Percentiles rank a stretch among this genome's conserved stretches.
These are phyloP conservation scores for Geotrichum citri-aurantii DNA, from an alignment of 1,139 yeast species.

Conservation along the genomic window DNA sequence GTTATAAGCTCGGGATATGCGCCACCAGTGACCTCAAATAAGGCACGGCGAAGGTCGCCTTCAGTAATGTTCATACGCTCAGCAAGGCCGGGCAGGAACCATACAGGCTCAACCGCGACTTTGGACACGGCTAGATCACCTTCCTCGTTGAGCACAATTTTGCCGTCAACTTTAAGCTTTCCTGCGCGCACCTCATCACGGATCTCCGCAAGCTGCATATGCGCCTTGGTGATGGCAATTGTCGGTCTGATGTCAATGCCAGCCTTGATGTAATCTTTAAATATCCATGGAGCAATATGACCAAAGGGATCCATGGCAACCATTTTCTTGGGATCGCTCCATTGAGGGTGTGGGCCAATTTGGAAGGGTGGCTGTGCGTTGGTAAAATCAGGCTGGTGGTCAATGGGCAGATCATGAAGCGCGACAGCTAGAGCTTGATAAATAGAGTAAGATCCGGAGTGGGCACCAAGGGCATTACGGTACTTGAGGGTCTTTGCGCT, in stretches of 20 bases:
- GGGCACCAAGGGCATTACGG: conserved; percentile 55
- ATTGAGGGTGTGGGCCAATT: conserved; percentile 47
- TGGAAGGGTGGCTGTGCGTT: conserved; percentile 57
- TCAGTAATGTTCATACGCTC: conserved; percentile 53
- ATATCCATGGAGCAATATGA: conserved; percentile 55
- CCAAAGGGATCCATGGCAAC: conserved; percentile 61
- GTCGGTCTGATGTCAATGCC: conserved; percentile 54
- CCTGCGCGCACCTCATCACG: conserved; percentile 49
- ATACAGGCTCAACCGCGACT: conserved; percentile 60
- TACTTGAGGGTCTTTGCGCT: conserved; percentile 32
- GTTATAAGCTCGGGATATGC: conserved; percentile 60
- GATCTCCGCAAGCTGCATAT: conserved; percentile 52
- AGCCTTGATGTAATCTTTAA: conserved; percentile 38
- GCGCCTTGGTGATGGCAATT: conserved; percentile 57
- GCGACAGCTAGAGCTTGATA: conserved; percentile 59
- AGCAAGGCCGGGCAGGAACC: conserved; percentile 63
- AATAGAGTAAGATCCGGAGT: conserved; percentile 54
- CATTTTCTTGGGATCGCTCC: conserved; percentile 50
- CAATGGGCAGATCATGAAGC: conserved; percentile 46
- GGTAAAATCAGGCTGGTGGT: conserved; percentile 52
- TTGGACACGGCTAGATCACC: conserved; percentile 58
- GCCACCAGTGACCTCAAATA: conserved; percentile 60
- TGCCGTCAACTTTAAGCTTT: conserved; percentile 49
- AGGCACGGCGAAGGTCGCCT: conserved; percentile 48
- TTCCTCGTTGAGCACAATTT: conserved; percentile 47